Evolutionary conservation across 345 rosid genomes (phyloP), one percentile per base, ranked within the genome.

Genomic region (Acer negundo): DNA sequence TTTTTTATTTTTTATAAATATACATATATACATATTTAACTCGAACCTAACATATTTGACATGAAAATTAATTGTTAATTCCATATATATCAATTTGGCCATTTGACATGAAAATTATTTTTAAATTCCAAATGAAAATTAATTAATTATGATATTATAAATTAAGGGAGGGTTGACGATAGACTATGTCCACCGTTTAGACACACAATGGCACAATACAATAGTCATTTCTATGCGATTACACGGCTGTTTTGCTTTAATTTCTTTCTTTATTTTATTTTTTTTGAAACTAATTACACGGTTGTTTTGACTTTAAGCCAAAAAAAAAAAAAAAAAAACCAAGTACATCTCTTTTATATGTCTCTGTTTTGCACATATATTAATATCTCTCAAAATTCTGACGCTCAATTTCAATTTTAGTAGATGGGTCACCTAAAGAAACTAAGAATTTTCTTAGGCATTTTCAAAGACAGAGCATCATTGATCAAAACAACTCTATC

Each of bases 391-490:
- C 19, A 10, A 19, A 23, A 6, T 31, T 66, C 7, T 24, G 42
- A 4, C n/a, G 4, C 12, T 13, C 22, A 65, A 31, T 16, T 24
- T 10, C 26, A 0, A 49, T 23, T 53, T 11, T 47, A 71, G 44
- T 73, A 40, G 13, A 90, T 89, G 92, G 88, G 79, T 62, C 84
- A 72, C 42, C 77, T 64, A 11, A 83, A 77, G 81, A 86, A 75
- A 16, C 81, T 84, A 10, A 79, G 84, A 38, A 40, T 75, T 40
- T 31, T 86, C 61, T 23, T 81, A 0, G 88, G 85, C 40, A 38
- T 85, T 28, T 42, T 89, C 51, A 91, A 87, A 70, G 91, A 89
- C 86, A 78, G 73, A 31, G 80, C 85, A 6, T 79, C 91, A 1
- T 64, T 87, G 1, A 72, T 86, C 79, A 90, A 82, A 75, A 65